Evolutionary conservation across 805 yeast genomes (phyloP).

Genomic region (Lipomyces orientalis): DNA sequence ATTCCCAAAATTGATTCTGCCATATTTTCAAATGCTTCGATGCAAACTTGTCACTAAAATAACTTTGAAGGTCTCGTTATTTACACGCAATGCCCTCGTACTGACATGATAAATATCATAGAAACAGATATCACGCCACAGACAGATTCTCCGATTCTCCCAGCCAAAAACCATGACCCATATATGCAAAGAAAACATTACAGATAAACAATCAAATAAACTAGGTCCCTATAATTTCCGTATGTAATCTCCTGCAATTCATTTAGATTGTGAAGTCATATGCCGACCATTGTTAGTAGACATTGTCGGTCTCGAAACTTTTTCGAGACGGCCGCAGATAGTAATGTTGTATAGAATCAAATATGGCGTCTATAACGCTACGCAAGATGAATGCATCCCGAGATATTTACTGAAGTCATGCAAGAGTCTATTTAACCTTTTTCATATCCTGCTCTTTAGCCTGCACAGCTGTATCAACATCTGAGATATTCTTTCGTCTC

Average conservation of each 20-base stretch:
- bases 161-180: not conserved
- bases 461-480: not conserved
- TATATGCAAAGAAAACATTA: not conserved
- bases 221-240: no score
- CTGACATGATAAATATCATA: not conserved
- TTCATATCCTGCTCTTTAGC: not conserved
- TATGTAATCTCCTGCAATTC: no score
- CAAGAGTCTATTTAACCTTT: not conserved
- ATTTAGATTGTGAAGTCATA: no score
- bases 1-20: not conserved
- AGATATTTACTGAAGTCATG: not conserved
- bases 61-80: not conserved
- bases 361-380: not conserved
- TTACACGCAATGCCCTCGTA: not conserved
- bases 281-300: not conserved
- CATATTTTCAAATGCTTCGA: not conserved
- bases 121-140: not conserved
- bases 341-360: no score
- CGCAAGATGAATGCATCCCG: not conserved
- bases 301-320: not conserved
- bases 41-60: not conserved
- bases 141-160: not conserved
- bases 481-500: not conserved
- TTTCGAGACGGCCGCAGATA: not conserved
- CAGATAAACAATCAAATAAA: not conserved